Conservation (phyloP, 1,139 yeast species). For the Kodamaea fungicola region DNA sequence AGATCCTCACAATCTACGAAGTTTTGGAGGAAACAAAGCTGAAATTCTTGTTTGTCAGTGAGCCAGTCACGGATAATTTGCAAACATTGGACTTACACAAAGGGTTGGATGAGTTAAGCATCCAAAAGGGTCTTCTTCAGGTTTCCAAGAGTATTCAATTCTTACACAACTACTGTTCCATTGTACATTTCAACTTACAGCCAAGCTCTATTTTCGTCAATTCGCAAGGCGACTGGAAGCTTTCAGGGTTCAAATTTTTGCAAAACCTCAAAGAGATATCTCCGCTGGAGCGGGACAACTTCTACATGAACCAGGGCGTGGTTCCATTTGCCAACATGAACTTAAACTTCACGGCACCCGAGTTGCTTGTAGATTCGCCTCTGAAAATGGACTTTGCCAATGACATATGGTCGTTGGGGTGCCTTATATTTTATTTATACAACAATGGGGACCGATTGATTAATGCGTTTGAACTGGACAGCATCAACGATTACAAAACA, state of each 20-base stretch:
- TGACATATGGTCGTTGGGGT: conserved; percentile 82
- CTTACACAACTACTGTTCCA: conserved; percentile 71
- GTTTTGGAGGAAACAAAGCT: conserved; percentile 84
- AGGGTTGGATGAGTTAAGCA: conserved; percentile 59
- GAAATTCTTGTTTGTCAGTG: conserved; percentile 81
- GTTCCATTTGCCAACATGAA: conserved; percentile 76
- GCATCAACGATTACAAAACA: conserved; percentile 44
- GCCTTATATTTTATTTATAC: conserved; percentile 66
- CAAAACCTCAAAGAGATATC: conserved; percentile 51
- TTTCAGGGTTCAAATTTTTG: conserved; percentile 71
- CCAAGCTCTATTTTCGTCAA: conserved; percentile 78
- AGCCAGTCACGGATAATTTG: conserved; percentile 63
- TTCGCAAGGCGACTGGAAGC: conserved; percentile 90
- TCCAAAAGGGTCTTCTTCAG: conserved; percentile 85
- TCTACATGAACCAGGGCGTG: conserved; percentile 62
- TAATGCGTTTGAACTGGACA: conserved; percentile 46
- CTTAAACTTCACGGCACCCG: conserved; percentile 76
- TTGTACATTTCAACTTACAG: conserved; percentile 73
- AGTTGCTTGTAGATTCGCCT: conserved; percentile 56
- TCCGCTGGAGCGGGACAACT: conserved; percentile 49
- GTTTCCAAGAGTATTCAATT: conserved; percentile 76
- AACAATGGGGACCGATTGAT: conserved; percentile 46
- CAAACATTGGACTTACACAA: conserved; percentile 41
- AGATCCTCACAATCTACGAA: conserved; percentile 75
- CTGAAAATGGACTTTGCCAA: conserved; percentile 56